A percentile compares a stretch with the other conserved stretches of the same genome.
These are phyloP conservation scores for Candolleomyces eurysporus DNA, from an alignment of 768 basidiomycete genomes.

Conservation along the genomic window DNA sequence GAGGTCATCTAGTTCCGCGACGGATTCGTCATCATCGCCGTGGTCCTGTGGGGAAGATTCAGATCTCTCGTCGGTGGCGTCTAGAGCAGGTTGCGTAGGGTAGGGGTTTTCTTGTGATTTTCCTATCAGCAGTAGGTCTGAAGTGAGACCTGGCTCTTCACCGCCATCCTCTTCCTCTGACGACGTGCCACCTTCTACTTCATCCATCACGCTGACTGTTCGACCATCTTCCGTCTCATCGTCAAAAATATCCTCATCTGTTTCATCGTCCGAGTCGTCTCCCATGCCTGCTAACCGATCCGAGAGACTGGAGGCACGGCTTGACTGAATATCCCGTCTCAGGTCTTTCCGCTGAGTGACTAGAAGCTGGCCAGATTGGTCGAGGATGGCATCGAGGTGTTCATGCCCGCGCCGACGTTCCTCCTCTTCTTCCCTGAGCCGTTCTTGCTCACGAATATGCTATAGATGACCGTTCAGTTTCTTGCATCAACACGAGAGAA, in stretches of 20 bases:
- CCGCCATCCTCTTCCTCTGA: slow-evolving; percentile 28
- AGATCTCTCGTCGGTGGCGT: slow-evolving; percentile 7
- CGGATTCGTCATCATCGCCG: slow-evolving; percentile 8
- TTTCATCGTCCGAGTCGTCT: slow-evolving; percentile 30
- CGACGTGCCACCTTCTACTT: slow-evolving; percentile 26
- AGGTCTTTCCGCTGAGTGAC: slow-evolving; percentile 81
- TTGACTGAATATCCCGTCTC: slow-evolving; percentile 41
- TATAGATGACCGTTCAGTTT: too few relatives aligned
- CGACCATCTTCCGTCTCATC: slow-evolving; percentile 14
- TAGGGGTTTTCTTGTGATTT: slow-evolving; percentile 3
- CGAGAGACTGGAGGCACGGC: slow-evolving; percentile 55
- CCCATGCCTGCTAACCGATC: slow-evolving; percentile 31
- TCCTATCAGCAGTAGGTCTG: slow-evolving; percentile 11
- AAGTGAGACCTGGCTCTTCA: slow-evolving; percentile 23
- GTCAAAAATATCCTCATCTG: slow-evolving; percentile 17
- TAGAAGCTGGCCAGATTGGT: slow-evolving; percentile 84
- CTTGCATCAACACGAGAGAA: neutral
- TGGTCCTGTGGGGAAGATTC: slow-evolving; percentile 3
- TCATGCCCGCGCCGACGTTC: slow-evolving; percentile 76
- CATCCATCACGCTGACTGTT: slow-evolving; percentile 14
- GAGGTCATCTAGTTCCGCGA: slow-evolving; percentile 9
- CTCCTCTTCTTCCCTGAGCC: slow-evolving; percentile 66
- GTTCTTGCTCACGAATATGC: slow-evolving; percentile 74
- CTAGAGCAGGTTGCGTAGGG: slow-evolving; percentile 10
- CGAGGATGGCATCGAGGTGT: slow-evolving; percentile 87